These are phyloP conservation scores for Entomortierella chlamydospora DNA, from an alignment of 192 early-diverging fungal genomes.

Conservation along the genomic window DNA sequence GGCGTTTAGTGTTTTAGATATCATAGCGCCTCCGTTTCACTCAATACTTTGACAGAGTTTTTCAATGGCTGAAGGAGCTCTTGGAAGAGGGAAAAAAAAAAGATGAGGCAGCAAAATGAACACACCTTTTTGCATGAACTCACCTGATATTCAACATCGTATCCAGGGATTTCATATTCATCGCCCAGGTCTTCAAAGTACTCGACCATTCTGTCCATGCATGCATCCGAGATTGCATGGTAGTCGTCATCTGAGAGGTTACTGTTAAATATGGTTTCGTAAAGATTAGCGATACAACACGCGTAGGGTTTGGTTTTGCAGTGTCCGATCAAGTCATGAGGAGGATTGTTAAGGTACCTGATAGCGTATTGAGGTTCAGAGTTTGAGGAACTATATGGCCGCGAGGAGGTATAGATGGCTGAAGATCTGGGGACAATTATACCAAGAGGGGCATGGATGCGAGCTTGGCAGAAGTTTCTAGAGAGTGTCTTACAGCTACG, in stretches of 20 bases:
- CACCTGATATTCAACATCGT: constrained; percentile 86
- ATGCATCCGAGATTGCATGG: constrained; percentile 66
- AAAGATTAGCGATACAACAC: too few relatives aligned
- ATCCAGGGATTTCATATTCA: constrained; percentile 70
- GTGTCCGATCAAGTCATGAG: too few relatives aligned
- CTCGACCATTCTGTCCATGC: constrained; percentile 76
- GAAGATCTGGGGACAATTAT: background rate
- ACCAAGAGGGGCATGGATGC: background rate
- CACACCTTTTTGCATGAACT: constrained; percentile 60
- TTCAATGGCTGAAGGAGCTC: too few relatives aligned
- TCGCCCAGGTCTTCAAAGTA: constrained; percentile 85
- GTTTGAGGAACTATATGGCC: constrained; percentile 22
- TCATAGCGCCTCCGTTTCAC: background rate
- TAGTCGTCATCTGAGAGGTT: constrained; percentile 68
- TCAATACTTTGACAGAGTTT: too few relatives aligned
- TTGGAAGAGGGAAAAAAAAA: background rate
- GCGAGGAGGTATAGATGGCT: background rate
- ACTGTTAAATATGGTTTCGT: constrained; percentile 26
- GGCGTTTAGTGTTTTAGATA: background rate
- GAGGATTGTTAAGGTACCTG: too few relatives aligned
- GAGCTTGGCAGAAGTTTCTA: background rate
- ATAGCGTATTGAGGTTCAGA: constrained; percentile 17
- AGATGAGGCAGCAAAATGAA: background rate
- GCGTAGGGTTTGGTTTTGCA: too few relatives aligned
- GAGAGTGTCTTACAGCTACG: background rate